These are phyloP conservation scores for Daldinia childiae DNA, from an alignment of 495 filamentous ascomycete species.

Conservation along the genomic window DNA sequence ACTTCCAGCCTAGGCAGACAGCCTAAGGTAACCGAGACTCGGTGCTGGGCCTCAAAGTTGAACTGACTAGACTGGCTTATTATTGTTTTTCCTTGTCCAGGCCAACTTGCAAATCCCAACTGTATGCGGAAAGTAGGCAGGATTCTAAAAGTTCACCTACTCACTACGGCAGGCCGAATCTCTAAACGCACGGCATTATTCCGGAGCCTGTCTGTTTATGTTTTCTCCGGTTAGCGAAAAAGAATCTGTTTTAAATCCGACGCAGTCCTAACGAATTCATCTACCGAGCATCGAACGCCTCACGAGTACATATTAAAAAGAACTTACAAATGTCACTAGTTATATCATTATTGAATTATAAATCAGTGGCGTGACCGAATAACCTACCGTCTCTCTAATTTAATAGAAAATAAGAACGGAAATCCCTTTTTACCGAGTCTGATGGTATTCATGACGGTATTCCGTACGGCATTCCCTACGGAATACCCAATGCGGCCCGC, in stretches of 20 bases:
- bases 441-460: no score
- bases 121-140: conserved; percentile 25
- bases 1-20: not conserved
- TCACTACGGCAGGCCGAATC: conserved; percentile 16
- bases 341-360: not conserved
- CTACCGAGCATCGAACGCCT: not conserved
- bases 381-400: not conserved
- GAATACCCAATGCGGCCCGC: not conserved
- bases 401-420: not conserved
- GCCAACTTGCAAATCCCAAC: conserved; percentile 26
- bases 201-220: conserved; percentile 8
- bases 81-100: not conserved
- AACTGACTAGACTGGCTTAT: not conserved
- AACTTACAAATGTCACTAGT: not conserved
- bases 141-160: conserved; percentile 10
- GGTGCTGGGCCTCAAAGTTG: not conserved
- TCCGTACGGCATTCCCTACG: not conserved
- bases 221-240: not conserved
- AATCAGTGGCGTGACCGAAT: not conserved
- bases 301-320: not conserved
- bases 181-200: conserved; percentile 27
- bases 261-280: not conserved
- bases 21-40: not conserved
- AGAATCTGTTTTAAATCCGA: not conserved
- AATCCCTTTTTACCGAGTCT: not conserved